These are phyloP conservation scores for Metschnikowia orientalis DNA, from an alignment of 805 yeast genomes.

Conservation along the genomic window DNA sequence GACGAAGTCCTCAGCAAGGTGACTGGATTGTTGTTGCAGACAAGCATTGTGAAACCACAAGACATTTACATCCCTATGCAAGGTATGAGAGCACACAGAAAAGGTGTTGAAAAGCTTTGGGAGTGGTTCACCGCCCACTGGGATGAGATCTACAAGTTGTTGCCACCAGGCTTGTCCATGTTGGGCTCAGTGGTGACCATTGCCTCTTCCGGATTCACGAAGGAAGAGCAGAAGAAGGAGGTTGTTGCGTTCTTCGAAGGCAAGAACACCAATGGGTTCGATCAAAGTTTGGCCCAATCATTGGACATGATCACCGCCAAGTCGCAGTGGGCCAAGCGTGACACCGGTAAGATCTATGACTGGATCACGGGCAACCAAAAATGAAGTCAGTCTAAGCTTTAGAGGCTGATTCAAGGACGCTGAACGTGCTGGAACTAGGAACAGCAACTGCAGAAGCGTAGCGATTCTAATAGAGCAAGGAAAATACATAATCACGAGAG, in stretches of 20 bases:
- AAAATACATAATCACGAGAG: too few species aligned
- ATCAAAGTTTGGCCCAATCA: slow-evolving; percentile 62
- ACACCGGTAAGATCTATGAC: slow-evolving; percentile 38
- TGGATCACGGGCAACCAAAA: slow-evolving; percentile 45
- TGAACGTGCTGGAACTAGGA: too few species aligned
- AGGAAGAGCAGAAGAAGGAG: slow-evolving; percentile 46
- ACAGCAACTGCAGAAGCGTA: too few species aligned
- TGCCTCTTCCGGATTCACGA: slow-evolving; percentile 58
- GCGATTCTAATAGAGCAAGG: too few species aligned
- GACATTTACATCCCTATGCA: slow-evolving; percentile 75
- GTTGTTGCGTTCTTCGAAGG: slow-evolving; percentile 48
- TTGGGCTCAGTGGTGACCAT: slow-evolving; percentile 68
- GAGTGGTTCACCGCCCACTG: slow-evolving; percentile 69
- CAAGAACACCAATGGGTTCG: slow-evolving; percentile 59
- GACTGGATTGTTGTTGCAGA: slow-evolving; percentile 49
- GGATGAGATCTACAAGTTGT: slow-evolving; percentile 58
- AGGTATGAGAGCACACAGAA: slow-evolving; percentile 59
- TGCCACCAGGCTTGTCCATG: slow-evolving; percentile 82
- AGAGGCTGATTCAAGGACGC: too few species aligned
- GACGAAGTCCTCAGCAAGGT: slow-evolving; percentile 52
- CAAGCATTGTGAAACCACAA: slow-evolving; percentile 58
- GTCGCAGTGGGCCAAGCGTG: slow-evolving; percentile 57
- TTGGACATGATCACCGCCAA: slow-evolving; percentile 56
- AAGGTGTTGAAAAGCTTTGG: slow-evolving; percentile 71
- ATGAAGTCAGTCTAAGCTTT: too few species aligned